Evolutionary conservation across 805 yeast species (phyloP).

Genomic region (Saturnispora sekii): DNA sequence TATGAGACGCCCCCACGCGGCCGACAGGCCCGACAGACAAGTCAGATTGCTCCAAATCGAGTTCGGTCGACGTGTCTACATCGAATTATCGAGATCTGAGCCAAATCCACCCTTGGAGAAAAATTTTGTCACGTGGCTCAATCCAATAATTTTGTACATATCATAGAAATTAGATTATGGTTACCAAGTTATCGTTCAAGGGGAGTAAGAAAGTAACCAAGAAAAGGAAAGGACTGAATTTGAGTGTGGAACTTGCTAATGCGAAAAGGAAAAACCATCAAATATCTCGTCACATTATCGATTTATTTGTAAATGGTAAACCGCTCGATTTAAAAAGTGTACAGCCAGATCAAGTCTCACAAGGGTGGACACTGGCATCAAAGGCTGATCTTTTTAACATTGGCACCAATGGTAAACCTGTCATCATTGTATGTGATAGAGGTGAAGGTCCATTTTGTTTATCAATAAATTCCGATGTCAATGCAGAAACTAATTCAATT

Average conservation of each 20-base stretch:
- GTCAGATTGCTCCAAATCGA: no score
- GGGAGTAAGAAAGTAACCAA: conserved; percentile 21
- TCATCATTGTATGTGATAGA: background rate
- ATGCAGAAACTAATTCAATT: background rate
- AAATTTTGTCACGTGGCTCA: no score
- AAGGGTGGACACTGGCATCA: conserved; percentile 25
- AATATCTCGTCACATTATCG: no score
- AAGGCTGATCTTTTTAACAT: conserved; percentile 4
- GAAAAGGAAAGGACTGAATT: background rate
- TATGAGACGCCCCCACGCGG: no score
- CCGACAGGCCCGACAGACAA: no score
- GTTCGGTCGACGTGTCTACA: no score
- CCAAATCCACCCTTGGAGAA: no score
- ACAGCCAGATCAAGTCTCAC: no score
- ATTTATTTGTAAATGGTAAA: no score
- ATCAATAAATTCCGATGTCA: background rate
- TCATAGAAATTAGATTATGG: conserved; percentile 17
- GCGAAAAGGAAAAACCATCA: background rate
- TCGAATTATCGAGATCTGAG: no score
- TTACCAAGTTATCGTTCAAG: conserved; percentile 25
- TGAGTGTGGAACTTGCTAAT: background rate
- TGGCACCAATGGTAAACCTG: background rate
- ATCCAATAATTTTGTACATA: no score
- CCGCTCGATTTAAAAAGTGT: no score
- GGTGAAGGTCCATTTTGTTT: background rate